Evolutionary conservation across 129 eudicot genomes (phyloP), one percentile per base, ranked within the genome.

Genomic region (Artemisia annua): DNA sequence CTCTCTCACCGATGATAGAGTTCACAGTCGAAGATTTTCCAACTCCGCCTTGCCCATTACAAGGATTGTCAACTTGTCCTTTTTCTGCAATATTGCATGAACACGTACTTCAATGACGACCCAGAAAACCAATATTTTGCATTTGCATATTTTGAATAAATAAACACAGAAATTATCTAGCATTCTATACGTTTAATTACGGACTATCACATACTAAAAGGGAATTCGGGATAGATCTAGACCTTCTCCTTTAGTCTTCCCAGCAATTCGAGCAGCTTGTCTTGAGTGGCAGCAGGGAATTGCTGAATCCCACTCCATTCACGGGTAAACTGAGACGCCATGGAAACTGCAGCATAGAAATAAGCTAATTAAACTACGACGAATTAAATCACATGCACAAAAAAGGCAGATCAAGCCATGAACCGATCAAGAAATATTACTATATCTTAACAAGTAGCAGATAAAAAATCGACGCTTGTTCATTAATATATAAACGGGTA

Each of bases 31-130:
- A 92, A 72, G 98, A 89, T 77, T 92, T 92, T 43, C 96, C 97
- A 73, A 92, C 98, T 12, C 98, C 98, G 2, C 95, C 86, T 87
- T 92, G 54, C 96, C 98, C 96, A 89, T 83, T 48, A 89, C 96
- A 24, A 91, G 91, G 64, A 92, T 85, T 1, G 98, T 92, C 82
- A 92, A 74, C 13, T 85, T 85, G 79, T 64, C 75, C 69, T 78
- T 91, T 77, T 87, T 73, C 96, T 92, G 78, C 70, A 79, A 57
- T 16, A 67, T n/a, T n/a, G n/a, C 32, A 55, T 46, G 72, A 66
- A 48, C 74, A 7, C 46, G 26, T 32, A 71, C 46, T 11, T 22
- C 14, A 28, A 71, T 19, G 66, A 46, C 54, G 1, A 11, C 14
- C 13, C 22, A 55, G 20, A 4, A 71, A 71, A n/a, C 30, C 46